Percentiles rank a stretch among this genome's conserved stretches.
phyloP scores from a whole-genome alignment of 75 land plant species.

The Larix kaempferi region DNA sequence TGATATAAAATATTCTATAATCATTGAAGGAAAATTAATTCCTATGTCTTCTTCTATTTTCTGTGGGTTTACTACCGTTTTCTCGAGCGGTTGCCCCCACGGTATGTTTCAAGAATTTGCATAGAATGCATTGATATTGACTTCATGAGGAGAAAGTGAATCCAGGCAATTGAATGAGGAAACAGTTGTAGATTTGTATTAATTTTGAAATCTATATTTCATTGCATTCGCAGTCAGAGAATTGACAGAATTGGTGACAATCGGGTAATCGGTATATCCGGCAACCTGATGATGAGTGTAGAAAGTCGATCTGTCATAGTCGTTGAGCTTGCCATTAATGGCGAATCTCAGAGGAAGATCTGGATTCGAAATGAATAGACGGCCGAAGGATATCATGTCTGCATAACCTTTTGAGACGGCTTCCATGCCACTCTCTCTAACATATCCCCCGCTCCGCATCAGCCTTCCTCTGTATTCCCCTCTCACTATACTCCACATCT shows the following conservation, averaged over 20 bases:
- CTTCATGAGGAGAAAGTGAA: too few species aligned
- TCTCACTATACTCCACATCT: conserved; percentile 27
- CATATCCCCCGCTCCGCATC: conserved; percentile 62
- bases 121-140: too few species aligned
- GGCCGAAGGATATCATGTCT: conserved; percentile 72
- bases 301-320: conserved; percentile 57
- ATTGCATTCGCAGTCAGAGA: background rate
- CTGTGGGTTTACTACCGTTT: too few species aligned
- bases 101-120: too few species aligned
- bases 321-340: conserved; percentile 33
- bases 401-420: conserved; percentile 61
- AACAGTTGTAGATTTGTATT: too few species aligned
- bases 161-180: too few species aligned
- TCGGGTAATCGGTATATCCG: conserved; percentile 78
- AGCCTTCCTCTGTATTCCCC: conserved; percentile 49
- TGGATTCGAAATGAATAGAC: conserved; percentile 72
- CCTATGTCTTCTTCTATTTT: too few species aligned
- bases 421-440: conserved; percentile 50
- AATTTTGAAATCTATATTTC: too few species aligned
- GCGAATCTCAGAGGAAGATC: conserved; percentile 60
- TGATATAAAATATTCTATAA: too few species aligned
- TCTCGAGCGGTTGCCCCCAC: too few species aligned
- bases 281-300: conserved; percentile 72
- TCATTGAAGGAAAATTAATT: too few species aligned
- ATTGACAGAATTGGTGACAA: background rate